These are phyloP conservation scores for Chrysanthemum seticuspe DNA, from an alignment of 129 eudicot species.

Conservation along the genomic window DNA sequence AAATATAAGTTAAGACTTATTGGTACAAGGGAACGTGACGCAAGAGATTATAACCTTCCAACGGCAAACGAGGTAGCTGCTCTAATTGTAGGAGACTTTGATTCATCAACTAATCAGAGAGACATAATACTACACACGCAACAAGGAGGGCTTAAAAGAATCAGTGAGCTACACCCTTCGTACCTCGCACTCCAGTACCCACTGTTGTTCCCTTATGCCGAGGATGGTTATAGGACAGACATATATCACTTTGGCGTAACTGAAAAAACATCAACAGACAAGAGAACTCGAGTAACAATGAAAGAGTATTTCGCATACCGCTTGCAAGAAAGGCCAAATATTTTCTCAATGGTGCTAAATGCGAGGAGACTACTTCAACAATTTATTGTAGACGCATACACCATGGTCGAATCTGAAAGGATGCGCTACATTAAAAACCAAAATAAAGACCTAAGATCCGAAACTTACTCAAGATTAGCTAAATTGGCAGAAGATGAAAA, in stretches of 20 bases:
- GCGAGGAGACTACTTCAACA: background rate
- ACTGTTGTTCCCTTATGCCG: background rate
- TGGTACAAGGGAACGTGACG: background rate
- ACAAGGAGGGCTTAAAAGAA: background rate
- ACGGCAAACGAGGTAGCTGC: background rate
- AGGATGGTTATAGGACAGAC: background rate
- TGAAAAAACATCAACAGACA: background rate
- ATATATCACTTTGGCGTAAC: background rate
- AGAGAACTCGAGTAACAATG: background rate
- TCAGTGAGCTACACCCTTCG: background rate
- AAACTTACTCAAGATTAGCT: background rate
- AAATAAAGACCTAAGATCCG: background rate
- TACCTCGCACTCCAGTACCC: background rate
- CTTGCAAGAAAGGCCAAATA: background rate
- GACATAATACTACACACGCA: background rate
- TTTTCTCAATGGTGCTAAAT: background rate
- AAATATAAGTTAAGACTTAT: background rate
- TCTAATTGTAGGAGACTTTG: background rate
- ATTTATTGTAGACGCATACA: background rate
- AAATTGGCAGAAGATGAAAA: background rate
- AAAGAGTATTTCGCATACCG: background rate
- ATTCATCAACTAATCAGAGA: background rate
- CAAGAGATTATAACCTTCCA: background rate
- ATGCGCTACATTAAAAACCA: background rate
- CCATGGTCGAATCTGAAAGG: background rate